Evolutionary conservation across 164 flowering plant genomes (phyloP), one percentile per base, ranked within the genome.

Genomic region (Magnolia officinalis): DNA sequence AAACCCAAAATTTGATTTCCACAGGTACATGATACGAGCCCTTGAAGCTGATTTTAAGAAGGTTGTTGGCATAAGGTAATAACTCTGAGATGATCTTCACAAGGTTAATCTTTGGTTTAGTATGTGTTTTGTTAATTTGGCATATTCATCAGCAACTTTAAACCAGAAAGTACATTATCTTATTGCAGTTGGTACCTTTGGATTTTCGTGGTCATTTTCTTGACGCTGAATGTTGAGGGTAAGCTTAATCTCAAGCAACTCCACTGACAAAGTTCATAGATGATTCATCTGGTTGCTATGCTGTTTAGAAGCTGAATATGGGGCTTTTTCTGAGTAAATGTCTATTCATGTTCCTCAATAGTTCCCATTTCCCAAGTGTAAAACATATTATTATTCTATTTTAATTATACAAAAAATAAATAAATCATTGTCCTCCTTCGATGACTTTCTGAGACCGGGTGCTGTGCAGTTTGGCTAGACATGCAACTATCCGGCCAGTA

Each of bases 181-280:
- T 67, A 6, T 52, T 75, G 79, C 83, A 92, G 94, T 80, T 89
- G 91, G 94, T 89, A 86, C 80, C 89, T 92, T 50, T 92, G 96
- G 96, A 79, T 91, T 49, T 93, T 95, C 81, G 92, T 92, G 66
- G 91, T 95, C 73, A 20, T 92, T 20, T 95, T 93, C 83, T 85
- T 95, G 89, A 85, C 90, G 84, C 82, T 95, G 77, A 90, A 95
- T 78, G 78, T 95, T 67, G 82, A 82, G 80, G 98, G 98, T 90
- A 86, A 82, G 86, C 11, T 77, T 21, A 29, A 31, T 31, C 67
- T 58, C 61, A 55, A 55, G 61, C 61, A 11, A 20, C 26, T 74
- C 59, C 24, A 63, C 26, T 64, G 67, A 64, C 10, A 64, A 5
- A 19, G 8, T 68, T 61, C 50, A 74, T n/a, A 49, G 1, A 18